phyloP scores from a whole-genome alignment of 2,329 filamentous ascomycete species.

The Tolypocladium ophioglossoides region DNA sequence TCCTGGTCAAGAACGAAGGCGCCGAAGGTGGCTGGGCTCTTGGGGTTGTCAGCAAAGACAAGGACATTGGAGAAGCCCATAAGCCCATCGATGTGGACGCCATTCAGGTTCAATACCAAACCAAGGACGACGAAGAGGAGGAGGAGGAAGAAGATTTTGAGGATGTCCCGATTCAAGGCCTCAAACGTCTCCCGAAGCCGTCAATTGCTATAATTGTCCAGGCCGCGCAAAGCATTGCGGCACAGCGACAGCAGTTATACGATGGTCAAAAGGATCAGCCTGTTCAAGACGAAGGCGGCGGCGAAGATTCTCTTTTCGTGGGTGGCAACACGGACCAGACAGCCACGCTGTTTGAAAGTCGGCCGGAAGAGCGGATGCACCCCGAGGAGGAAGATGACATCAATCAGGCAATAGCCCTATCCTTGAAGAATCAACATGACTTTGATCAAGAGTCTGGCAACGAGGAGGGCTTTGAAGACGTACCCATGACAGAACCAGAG shows the following conservation, averaged over 20 bases:
- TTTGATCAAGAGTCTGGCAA: slow-evolving; percentile 24
- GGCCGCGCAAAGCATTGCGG: slow-evolving; percentile 13
- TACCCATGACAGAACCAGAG: slow-evolving; percentile 31
- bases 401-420: slow-evolving; percentile 73
- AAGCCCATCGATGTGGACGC: slow-evolving; percentile 90
- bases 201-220: slow-evolving; percentile 12
- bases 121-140: slow-evolving; percentile 50
- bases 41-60: slow-evolving; percentile 82
- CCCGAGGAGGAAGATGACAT: slow-evolving; percentile 51
- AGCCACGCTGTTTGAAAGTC: slow-evolving; percentile 11
- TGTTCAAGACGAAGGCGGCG: slow-evolving; percentile 28
- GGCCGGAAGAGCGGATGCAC: slow-evolving; percentile 25
- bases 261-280: slow-evolving; percentile 6
- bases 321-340: slow-evolving; percentile 17
- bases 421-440: slow-evolving; percentile 55
- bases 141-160: slow-evolving; percentile 76
- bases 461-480: slow-evolving; percentile 38
- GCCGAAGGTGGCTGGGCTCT: slow-evolving; percentile 94
- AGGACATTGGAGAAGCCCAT: slow-evolving; percentile 65
- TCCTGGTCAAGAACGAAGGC: slow-evolving; percentile 89
- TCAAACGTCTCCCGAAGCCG: slow-evolving; percentile 71
- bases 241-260: slow-evolving; percentile 18
- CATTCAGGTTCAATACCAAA: slow-evolving; percentile 44
- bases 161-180: slow-evolving; percentile 81
- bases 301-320: slow-evolving; percentile 39